Conservation (phyloP, 768 basidiomycete genomes). For the Crepidotus variabilis region DNA sequence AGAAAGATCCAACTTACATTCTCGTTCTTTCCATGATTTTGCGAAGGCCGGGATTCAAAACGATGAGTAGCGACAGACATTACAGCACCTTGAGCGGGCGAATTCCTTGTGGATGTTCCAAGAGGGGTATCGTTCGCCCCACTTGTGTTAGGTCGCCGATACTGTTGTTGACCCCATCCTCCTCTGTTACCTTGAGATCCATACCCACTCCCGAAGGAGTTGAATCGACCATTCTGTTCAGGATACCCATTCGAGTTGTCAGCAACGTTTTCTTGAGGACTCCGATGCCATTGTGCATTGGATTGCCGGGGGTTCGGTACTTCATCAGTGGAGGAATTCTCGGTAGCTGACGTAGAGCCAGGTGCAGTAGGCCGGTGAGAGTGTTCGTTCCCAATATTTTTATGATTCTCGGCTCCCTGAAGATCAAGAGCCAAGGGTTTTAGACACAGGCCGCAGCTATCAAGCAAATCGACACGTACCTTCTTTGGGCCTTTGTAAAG, state of each 20-base stretch:
- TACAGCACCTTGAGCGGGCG: constrained; percentile 18
- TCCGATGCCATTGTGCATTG: constrained; percentile 9
- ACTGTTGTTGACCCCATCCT: constrained; percentile 30
- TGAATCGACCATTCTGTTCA: constrained; percentile 2
- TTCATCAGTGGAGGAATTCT: neutral
- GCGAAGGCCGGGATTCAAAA: neutral
- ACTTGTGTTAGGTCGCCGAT: constrained; percentile 30
- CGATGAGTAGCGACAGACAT: constrained; percentile 7
- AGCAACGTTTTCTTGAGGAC: constrained; percentile 1
- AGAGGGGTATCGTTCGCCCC: constrained; percentile 74
- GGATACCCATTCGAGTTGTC: constrained; percentile 12
- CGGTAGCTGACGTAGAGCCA: neutral
- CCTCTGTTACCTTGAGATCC: constrained; percentile 25
- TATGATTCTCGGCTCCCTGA: neutral
- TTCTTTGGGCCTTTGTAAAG: constrained; percentile 79
- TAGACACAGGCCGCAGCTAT: neutral
- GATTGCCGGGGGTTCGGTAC: constrained; percentile 1
- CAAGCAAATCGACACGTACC: constrained; percentile 20
- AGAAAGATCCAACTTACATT: neutral
- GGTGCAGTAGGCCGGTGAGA: neutral
- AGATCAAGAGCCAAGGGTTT: too few species aligned
- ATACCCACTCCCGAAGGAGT: constrained; percentile 15
- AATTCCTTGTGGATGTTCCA: constrained; percentile 50
- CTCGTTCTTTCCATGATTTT: neutral
- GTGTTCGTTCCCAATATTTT: neutral